These are phyloP conservation scores for Meredithiella fracta DNA, from an alignment of 2,329 filamentous ascomycete species.

Conservation along the genomic window DNA sequence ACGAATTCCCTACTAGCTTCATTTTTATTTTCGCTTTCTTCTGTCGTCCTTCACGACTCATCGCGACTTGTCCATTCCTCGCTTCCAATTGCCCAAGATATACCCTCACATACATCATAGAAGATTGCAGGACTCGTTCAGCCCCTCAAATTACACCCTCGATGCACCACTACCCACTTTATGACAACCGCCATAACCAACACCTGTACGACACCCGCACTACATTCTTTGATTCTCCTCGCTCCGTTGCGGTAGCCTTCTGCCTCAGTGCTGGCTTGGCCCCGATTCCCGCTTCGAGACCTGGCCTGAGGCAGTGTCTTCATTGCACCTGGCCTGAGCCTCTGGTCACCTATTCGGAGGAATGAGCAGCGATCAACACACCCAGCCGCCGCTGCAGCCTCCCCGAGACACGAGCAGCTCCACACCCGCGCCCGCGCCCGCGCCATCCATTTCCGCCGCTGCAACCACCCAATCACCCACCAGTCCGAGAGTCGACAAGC, in stretches of 20 bases:
- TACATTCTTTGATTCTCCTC: neutral
- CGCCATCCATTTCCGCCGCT: neutral
- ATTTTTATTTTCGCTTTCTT: neutral
- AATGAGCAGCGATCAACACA: constrained; percentile 12
- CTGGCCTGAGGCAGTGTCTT: constrained; percentile 14
- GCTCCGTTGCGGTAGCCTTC: neutral
- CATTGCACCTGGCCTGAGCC: constrained; percentile 14
- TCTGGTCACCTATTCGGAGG: constrained; percentile 11
- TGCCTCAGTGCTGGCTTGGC: constrained; percentile 3
- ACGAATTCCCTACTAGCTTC: neutral
- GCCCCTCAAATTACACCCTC: neutral
- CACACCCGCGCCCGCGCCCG: neutral
- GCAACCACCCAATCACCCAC: neutral
- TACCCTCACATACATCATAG: neutral
- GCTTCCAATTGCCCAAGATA: too few species aligned
- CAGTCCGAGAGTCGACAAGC: neutral
- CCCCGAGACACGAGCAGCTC: constrained; percentile 8
- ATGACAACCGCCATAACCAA: neutral
- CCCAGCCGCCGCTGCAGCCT: constrained; percentile 10
- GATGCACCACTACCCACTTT: neutral
- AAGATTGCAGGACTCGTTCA: neutral
- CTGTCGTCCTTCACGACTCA: neutral
- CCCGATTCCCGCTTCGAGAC: constrained; percentile 7
- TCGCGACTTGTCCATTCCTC: neutral
- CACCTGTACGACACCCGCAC: neutral